These are phyloP conservation scores for Gigaspora rosea DNA, from an alignment of 192 early-diverging fungal species.

Conservation along the genomic window DNA sequence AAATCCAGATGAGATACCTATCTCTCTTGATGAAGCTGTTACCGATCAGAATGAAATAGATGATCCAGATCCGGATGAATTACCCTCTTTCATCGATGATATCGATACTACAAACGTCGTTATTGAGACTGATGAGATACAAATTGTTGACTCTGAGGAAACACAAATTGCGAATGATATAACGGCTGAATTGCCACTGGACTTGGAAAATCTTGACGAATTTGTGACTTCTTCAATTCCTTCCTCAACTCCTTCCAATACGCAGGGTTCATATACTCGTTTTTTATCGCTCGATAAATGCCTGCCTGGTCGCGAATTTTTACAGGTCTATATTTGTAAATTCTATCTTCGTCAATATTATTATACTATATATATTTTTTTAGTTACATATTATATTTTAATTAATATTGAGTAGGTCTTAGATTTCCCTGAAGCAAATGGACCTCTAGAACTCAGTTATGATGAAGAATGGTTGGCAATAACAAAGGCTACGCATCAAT, in stretches of 20 bases:
- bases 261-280: conserved; percentile 55
- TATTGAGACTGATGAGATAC: neutral
- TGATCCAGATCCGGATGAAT: conserved; percentile 20
- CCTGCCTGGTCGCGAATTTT: conserved; percentile 69
- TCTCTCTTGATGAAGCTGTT: conserved; percentile 36
- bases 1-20: conserved; percentile 48
- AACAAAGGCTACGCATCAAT: conserved; percentile 60
- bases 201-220: too few species aligned
- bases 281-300: conserved; percentile 98
- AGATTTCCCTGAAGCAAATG: conserved; percentile 47
- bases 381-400: neutral
- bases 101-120: neutral
- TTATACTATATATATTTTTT: neutral
- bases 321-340: conserved; percentile 63
- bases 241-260: too few species aligned
- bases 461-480: conserved; percentile 86
- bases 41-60: conserved; percentile 41
- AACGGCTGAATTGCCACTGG: conserved; percentile 32
- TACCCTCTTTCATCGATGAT: neutral
- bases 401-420: conserved; percentile 46
- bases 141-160: conserved; percentile 56
- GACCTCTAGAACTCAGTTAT: conserved; percentile 67
- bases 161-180: conserved; percentile 53
- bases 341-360: neutral
- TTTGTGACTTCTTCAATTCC: too few species aligned